Percentiles rank a stretch among this genome's conserved stretches.
Conservation (phyloP, 306 rosid species). For the Canavalia gladiata region DNA sequence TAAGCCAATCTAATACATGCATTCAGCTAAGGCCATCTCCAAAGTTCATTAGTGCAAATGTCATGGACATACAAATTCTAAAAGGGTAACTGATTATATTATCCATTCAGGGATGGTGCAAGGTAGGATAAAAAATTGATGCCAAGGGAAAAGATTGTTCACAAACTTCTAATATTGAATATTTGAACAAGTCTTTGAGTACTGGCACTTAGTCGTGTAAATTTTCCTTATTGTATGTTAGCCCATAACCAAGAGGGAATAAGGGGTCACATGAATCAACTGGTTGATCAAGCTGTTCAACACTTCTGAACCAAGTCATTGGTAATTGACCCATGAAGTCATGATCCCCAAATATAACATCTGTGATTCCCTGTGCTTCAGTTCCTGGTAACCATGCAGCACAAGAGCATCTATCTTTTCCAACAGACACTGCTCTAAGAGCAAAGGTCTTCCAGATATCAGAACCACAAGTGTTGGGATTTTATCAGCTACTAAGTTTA, state of each 20-base stretch:
- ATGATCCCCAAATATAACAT: constrained; percentile 77
- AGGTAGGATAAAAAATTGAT: not conserved
- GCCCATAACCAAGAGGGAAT: constrained; percentile 72
- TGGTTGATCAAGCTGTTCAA: constrained; percentile 62
- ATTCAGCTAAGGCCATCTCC: not conserved
- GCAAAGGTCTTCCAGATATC: constrained; percentile 85
- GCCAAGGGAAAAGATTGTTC: not conserved
- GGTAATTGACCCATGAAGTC: constrained; percentile 78
- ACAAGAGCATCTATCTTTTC: constrained; percentile 73
- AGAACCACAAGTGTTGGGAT: constrained; percentile 80
- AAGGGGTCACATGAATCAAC: constrained; percentile 60
- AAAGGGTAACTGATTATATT: not conserved
- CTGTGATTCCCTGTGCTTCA: constrained; percentile 79
- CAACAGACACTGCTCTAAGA: constrained; percentile 64
- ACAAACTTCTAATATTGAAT: constrained; percentile 3
- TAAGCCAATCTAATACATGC: constrained; percentile 1
- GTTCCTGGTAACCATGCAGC: constrained; percentile 93
- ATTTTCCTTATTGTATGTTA: constrained; percentile 47
- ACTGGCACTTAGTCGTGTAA: constrained; percentile 5
- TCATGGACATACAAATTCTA: constrained; percentile 6
- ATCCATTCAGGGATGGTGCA: not conserved
- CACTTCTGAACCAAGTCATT: constrained; percentile 75
- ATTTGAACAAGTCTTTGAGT: not conserved
- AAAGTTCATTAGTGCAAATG: constrained; percentile 20
- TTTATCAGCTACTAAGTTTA: constrained; percentile 64